A percentile compares a stretch with the other conserved stretches of the same genome.
Evolutionary conservation across 305 asterid species (phyloP).

Genomic region (Andrographis paniculata): DNA sequence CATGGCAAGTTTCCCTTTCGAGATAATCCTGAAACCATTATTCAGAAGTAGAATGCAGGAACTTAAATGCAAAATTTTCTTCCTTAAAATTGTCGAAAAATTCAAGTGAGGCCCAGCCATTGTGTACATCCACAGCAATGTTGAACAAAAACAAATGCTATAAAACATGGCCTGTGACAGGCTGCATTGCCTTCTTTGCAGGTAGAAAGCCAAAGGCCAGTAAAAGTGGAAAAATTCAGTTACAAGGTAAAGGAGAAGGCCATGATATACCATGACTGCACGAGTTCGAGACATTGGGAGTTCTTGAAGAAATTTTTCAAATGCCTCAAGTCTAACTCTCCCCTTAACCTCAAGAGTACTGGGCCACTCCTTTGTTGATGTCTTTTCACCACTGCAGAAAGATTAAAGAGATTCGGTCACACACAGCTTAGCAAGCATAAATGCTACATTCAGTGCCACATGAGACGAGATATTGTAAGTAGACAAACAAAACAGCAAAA

Average conservation of each 20-base stretch:
- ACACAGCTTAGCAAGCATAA: no score
- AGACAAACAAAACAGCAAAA: no score
- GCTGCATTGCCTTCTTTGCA: conserved; percentile 26
- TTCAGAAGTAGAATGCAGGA: no score
- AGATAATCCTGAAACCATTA: no score
- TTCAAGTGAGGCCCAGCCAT: no score
- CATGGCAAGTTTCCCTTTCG: no score
- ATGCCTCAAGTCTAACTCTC: conserved; percentile 88
- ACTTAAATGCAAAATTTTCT: no score
- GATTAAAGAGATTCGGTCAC: conserved; percentile 2
- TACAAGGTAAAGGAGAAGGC: conserved; percentile 47
- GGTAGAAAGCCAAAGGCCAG: conserved; percentile 35
- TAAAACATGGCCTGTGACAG: conserved; percentile 14
- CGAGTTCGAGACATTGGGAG: conserved; percentile 98
- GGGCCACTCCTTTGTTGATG: conserved; percentile 79
- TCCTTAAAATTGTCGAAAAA: no score
- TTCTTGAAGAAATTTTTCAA: conserved; percentile 83
- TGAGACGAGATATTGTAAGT: background rate
- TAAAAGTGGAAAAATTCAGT: conserved; percentile 27
- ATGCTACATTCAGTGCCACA: no score
- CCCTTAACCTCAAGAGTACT: conserved; percentile 87
- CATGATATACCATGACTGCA: conserved; percentile 98
- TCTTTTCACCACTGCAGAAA: conserved; percentile 81
- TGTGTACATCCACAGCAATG: conserved; percentile 28
- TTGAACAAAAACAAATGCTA: conserved; percentile 20